Percentiles rank a stretch among this genome's conserved stretches.
These are phyloP conservation scores for Hortiboletus campestris DNA, from an alignment of 768 basidiomycete species.

Conservation along the genomic window DNA sequence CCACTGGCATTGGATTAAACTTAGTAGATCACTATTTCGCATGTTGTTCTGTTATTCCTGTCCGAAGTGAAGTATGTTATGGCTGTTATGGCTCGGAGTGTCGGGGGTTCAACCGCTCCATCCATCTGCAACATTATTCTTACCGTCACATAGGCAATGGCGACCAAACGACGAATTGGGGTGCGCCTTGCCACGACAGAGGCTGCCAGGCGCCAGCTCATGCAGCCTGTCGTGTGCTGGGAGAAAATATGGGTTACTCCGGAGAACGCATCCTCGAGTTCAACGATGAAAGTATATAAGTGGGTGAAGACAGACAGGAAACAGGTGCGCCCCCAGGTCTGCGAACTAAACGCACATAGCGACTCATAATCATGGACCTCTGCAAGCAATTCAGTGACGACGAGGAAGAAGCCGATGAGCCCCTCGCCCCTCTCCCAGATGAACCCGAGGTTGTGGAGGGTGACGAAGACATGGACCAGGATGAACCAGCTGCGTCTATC, in stretches of 20 bases:
- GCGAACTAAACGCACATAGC: background rate
- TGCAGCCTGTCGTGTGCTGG: slow-evolving; percentile 88
- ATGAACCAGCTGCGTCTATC: slow-evolving; percentile 47
- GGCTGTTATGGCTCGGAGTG: slow-evolving; percentile 4
- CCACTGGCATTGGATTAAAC: background rate
- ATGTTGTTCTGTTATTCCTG: background rate
- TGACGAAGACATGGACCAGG: slow-evolving; percentile 74
- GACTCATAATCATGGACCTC: slow-evolving; percentile 3
- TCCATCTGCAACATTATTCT: background rate
- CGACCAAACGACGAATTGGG: slow-evolving; percentile 73
- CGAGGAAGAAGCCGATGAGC: slow-evolving; percentile 76
- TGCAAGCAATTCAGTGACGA: slow-evolving; percentile 85
- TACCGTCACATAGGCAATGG: slow-evolving; percentile 42
- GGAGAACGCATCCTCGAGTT: slow-evolving; percentile 51
- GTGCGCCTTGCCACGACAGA: slow-evolving; percentile 76
- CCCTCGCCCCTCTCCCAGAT: slow-evolving; percentile 74
- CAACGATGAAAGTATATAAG: slow-evolving; percentile 64
- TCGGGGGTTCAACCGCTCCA: slow-evolving; percentile 15
- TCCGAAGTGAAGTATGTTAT: background rate
- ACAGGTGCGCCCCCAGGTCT: slow-evolving; percentile 50
- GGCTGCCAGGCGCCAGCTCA: slow-evolving; percentile 78
- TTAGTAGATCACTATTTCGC: background rate
- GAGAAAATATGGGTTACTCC: slow-evolving; percentile 72
- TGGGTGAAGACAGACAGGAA: slow-evolving; percentile 81
- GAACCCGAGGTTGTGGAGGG: slow-evolving; percentile 75